Evolutionary conservation across 257 asterid species (phyloP).

Genomic region (Solanum clarkiae): DNA sequence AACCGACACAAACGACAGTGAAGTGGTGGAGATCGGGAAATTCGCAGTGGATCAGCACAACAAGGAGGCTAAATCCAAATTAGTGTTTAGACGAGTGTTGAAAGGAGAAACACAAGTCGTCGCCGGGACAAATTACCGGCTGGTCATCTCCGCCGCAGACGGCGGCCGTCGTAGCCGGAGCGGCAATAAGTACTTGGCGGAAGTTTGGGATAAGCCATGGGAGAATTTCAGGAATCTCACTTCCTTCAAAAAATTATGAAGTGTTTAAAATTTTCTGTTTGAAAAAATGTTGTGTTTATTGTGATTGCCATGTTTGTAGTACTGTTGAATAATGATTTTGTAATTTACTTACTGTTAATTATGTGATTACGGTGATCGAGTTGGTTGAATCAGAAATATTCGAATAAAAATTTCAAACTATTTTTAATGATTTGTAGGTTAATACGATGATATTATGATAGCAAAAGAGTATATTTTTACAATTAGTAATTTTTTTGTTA

Average conservation of each 20-base stretch:
- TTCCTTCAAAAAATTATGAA: conserved; percentile 10
- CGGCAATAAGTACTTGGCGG: conserved; percentile 13
- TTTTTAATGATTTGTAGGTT: too few species aligned
- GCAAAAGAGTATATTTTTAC: too few species aligned
- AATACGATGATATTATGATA: too few species aligned
- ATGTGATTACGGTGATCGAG: neutral
- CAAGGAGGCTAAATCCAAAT: neutral
- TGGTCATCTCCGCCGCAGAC: conserved; percentile 16
- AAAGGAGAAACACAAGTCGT: conserved; percentile 24
- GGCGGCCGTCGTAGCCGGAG: neutral
- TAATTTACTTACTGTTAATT: neutral
- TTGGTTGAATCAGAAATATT: too few species aligned
- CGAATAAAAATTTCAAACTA: too few species aligned
- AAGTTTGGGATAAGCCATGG: conserved; percentile 19
- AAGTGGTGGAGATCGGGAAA: conserved; percentile 14
- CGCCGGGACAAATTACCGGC: conserved; percentile 23
- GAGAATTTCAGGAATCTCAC: conserved; percentile 6
- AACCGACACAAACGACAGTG: conserved; percentile 6
- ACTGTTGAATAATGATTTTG: neutral
- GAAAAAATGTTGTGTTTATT: neutral
- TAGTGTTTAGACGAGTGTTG: conserved; percentile 15
- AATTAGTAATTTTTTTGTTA: too few species aligned
- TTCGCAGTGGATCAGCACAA: conserved; percentile 35
- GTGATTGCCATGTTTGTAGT: neutral
- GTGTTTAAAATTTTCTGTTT: neutral